Base-by-base conservation (phyloP, 768 basidiomycete genomes). In the Tylopilus intermedius region DNA sequence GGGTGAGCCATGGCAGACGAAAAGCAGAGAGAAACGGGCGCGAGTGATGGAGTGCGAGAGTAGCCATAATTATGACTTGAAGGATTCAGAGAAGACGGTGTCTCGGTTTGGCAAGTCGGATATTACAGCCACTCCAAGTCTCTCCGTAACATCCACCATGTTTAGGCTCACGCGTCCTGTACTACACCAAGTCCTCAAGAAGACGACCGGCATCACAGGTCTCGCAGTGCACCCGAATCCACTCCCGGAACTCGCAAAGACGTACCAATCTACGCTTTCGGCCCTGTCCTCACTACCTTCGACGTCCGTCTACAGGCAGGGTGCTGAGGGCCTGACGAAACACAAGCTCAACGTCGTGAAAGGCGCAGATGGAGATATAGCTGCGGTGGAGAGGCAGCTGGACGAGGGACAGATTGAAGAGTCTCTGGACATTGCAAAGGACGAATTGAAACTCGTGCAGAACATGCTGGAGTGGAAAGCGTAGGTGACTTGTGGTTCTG, bases 381-480 rank as follows among this genome's bases (percentile, higher is more conserved):
- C 72, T 15, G 69, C 72, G 8, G 88, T 79, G 8, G 94, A 96
- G 74, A 81, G 77, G 65, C 79, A 80, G 67, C 67, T 97, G 38
- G 80, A 85, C 46, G 90, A 90, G 67, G 90, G 92, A 0, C 83
- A 90, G 61, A 89, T 96, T 40, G 94, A 98, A 74, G 79, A 92
- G 69, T 80, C 88, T 32, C 62, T 98, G 61, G 79, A 82, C 59
- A 82, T 90, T 69, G 94, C 94, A 10, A 72, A 83, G 59, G 88
- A 88, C 64, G 94, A 98, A 70, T 74, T 91, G 51, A 75, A 73
- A 50, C 75, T 97, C 37, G 89, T 78, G 5, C 74, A 74, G 30
- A 89, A 89, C 72, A 89, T 96, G 86, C 65, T 86, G n/a, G 87
- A 94, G 65, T 98, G 92, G 93, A 95, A 94, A 74, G 81, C 89